These are phyloP conservation scores for Adansonia gregorii DNA, from an alignment of 441 rosid species.

Conservation along the genomic window DNA sequence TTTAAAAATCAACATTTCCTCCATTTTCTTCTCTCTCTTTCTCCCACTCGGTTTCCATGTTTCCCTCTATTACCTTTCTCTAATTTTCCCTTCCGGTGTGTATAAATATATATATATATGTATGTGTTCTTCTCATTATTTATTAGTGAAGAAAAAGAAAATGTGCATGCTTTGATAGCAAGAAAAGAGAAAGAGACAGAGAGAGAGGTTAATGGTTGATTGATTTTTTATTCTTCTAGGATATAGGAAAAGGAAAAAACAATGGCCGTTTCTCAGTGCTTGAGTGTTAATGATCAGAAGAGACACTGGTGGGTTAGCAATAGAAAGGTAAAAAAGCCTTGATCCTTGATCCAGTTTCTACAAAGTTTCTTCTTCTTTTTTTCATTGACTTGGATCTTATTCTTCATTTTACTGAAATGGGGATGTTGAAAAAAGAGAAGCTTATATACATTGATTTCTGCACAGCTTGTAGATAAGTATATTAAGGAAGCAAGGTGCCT, in stretches of 20 bases:
- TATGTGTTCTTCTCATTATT: conserved; percentile 23
- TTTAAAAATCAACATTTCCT: conserved; percentile 39
- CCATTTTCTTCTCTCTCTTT: conserved; percentile 31
- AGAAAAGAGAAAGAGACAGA: background rate
- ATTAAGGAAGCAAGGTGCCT: conserved; percentile 74
- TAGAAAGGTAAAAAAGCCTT: conserved; percentile 54
- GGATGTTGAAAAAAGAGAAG: background rate
- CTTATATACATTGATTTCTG: background rate
- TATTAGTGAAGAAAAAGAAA: conserved; percentile 26
- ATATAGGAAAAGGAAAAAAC: conserved; percentile 18
- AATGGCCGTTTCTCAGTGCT: conserved; percentile 61
- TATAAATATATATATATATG: conserved; percentile 23
- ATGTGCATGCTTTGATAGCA: conserved; percentile 26
- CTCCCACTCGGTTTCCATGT: background rate
- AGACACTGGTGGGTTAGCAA: conserved; percentile 96
- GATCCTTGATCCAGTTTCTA: background rate
- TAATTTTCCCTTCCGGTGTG: background rate
- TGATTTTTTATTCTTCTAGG: conserved; percentile 35
- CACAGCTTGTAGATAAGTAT: conserved; percentile 73
- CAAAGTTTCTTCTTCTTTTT: background rate
- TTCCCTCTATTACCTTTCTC: background rate
- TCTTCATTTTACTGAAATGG: background rate
- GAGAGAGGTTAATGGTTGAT: conserved; percentile 34
- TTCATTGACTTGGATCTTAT: background rate
- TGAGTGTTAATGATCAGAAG: conserved; percentile 48